Base-by-base conservation (phyloP, 352 stramenopile genomes). In the Pythium vanterpoolii region DNA sequence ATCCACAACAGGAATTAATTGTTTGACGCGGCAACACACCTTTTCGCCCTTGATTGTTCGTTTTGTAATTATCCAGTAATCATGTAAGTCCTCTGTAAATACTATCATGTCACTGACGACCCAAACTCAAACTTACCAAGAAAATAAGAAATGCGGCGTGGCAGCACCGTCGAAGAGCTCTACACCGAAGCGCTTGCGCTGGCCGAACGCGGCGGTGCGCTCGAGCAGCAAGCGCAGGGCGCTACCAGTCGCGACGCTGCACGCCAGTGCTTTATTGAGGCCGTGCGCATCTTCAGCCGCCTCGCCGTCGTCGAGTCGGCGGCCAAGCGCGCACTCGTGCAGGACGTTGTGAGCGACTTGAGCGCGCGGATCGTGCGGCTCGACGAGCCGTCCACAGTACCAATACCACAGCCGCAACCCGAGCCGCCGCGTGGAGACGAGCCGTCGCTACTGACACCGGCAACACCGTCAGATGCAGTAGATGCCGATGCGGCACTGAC, bases 241-340 rank as follows among this genome's bases (percentile, higher is more conserved):
- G 13, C 3, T 13, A 3, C 27, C 9, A 30, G 48, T 33, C 23
- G 54, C 42, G 13, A 18, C 40, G 54, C 73, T 47, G 79, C 77
- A 6, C 65, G 73, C 31, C 50, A 67, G 43, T 56, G 79, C 45
- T 88, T 90, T 54, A 45, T 77, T 39, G 57, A 79, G 48, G 81
- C 81, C 3, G 56, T 93, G 19, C 71, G 60, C 40, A 87, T 90
- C 56, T 76, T 90, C 48, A 76, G 65, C 21, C 83, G 83, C 1
- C 71, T 93, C 33, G 68, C 79, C 31, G 70, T 91, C 46, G 77
- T 93, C 56, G 83, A 93, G 67, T 90, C 79, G 34, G 77, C 79
- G 19, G 75, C 79, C 9, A 83, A 93, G 66, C 80, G 83, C 19
- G 70, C 64, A 62, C 70, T 83, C 31, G 52, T 93, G 34, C 55